Evolutionary conservation across 768 basidiomycete species (phyloP).

Genomic region (Rhodotorula babjevae): DNA sequence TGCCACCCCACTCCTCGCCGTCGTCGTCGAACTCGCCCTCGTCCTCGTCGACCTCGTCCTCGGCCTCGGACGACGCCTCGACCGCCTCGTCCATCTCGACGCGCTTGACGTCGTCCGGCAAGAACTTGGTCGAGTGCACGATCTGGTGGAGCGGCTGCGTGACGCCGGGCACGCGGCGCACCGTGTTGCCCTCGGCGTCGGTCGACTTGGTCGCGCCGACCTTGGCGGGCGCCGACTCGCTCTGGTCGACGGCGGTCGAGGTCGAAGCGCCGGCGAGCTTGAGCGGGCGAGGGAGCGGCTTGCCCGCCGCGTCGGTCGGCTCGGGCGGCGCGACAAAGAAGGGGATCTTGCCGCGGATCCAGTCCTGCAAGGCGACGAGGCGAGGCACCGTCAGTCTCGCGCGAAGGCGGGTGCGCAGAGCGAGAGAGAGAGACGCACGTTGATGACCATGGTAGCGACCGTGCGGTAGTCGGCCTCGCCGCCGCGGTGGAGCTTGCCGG

Average conservation of each 20-base stretch:
- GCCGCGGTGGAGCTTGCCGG: conserved; percentile 83
- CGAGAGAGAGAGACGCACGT: conserved; percentile 48
- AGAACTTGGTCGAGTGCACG: conserved; percentile 41
- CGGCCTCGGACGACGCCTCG: conserved; percentile 2
- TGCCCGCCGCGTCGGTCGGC: conserved; percentile 55
- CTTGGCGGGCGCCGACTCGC: conserved; percentile 6
- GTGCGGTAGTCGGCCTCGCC: conserved; percentile 90
- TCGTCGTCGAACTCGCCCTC: conserved; percentile 13
- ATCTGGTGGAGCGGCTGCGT: conserved; percentile 45
- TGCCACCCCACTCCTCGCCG: conserved; percentile 20
- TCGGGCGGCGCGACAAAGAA: conserved; percentile 93
- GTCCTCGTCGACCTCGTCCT: conserved; percentile 22
- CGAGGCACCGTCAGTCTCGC: conserved; percentile 83
- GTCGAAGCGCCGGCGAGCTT: conserved; percentile 4
- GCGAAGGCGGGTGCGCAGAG: conserved; percentile 42
- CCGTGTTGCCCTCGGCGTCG: conserved; percentile 52
- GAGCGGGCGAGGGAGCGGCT: conserved; percentile 39
- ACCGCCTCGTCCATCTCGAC: conserved; percentile 24
- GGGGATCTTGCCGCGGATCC: conserved; percentile 95
- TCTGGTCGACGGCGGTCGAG: neutral
- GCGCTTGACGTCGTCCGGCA: conserved; percentile 38
- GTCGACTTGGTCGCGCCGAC: conserved; percentile 18
- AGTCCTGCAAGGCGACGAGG: conserved; percentile 58
- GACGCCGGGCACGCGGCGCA: conserved; percentile 40
- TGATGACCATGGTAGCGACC: conserved; percentile 88